Evolutionary conservation across 2,329 filamentous ascomycete genomes (phyloP).

Genomic region (Tolypocladium endophyticum): DNA sequence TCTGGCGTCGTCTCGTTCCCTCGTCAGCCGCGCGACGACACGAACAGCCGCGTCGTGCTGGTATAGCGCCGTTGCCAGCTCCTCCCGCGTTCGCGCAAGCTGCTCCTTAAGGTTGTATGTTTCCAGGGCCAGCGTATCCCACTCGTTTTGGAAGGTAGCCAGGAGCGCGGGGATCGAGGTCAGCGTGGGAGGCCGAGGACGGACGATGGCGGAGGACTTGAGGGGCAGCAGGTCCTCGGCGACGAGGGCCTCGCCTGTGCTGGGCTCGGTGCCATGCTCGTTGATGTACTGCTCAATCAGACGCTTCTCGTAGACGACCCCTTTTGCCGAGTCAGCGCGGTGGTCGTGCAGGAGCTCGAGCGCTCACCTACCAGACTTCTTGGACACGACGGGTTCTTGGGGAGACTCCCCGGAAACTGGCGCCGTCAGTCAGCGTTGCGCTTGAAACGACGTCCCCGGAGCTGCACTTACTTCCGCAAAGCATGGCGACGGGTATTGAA

Average conservation of each 20-base stretch:
- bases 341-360: not conserved
- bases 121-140: conserved; percentile 88
- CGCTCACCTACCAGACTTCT: conserved; percentile 67
- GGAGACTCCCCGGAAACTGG: conserved; percentile 93
- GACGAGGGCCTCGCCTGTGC: conserved; percentile 75
- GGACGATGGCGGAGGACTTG: conserved; percentile 72
- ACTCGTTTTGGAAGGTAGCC: conserved; percentile 94
- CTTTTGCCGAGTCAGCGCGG: conserved; percentile 33
- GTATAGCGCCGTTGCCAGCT: conserved; percentile 87
- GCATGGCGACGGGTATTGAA: conserved; percentile 26
- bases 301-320: conserved; percentile 87
- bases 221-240: conserved; percentile 80
- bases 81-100: conserved; percentile 79
- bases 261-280: conserved; percentile 86
- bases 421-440: conserved; percentile 5
- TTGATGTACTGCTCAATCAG: conserved; percentile 91
- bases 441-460: too few relatives aligned
- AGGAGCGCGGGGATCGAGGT: conserved; percentile 94
- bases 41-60: conserved; percentile 95
- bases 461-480: conserved; percentile 33
- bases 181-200: conserved; percentile 81
- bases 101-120: conserved; percentile 86
- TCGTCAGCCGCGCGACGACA: conserved; percentile 84
- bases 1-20: conserved; percentile 84
- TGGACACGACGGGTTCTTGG: conserved; percentile 86